Conservation (phyloP, 23 red algal genomes). For the Cyanidioschyzon merolae region DNA sequence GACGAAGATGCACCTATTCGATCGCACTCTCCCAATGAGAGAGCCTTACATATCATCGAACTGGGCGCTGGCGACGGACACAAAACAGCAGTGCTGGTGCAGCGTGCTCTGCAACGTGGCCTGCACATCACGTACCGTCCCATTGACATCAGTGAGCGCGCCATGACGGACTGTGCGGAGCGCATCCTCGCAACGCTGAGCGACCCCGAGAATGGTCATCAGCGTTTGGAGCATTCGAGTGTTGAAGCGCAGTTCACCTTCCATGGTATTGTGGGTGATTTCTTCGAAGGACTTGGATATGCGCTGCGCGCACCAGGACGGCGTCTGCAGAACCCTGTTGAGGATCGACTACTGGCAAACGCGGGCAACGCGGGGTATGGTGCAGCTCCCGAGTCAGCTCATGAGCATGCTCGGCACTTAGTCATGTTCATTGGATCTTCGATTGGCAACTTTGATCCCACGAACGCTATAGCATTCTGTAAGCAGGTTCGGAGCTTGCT, state of each 20-base stretch:
- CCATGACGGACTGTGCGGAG: conserved; percentile 34
- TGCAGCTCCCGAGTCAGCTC: background rate
- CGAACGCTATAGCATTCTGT: conserved; percentile 32
- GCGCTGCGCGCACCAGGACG: background rate
- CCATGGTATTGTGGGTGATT: conserved; percentile 71
- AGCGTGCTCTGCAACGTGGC: conserved; percentile 22
- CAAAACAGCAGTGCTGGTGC: conserved; percentile 56
- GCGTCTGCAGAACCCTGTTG: background rate
- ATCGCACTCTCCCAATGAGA: background rate
- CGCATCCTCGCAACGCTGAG: background rate
- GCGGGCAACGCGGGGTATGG: background rate
- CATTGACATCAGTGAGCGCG: conserved; percentile 56
- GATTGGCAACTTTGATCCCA: conserved; percentile 61
- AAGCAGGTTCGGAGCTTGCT: conserved; percentile 21
- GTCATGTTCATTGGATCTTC: conserved; percentile 72
- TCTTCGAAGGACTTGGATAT: conserved; percentile 39
- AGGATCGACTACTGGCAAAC: background rate
- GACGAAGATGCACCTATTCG: background rate
- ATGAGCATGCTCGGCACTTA: conserved; percentile 24
- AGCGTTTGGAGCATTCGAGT: background rate
- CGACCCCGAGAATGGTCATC: conserved; percentile 10
- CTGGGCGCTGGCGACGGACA: conserved; percentile 89
- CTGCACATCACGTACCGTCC: conserved; percentile 56
- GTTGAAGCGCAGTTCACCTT: conserved; percentile 16
- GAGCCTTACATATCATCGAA: conserved; percentile 76